phyloP scores from a whole-genome alignment of 2,329 filamentous ascomycete genomes.

The Trichothecium roseum region DNA sequence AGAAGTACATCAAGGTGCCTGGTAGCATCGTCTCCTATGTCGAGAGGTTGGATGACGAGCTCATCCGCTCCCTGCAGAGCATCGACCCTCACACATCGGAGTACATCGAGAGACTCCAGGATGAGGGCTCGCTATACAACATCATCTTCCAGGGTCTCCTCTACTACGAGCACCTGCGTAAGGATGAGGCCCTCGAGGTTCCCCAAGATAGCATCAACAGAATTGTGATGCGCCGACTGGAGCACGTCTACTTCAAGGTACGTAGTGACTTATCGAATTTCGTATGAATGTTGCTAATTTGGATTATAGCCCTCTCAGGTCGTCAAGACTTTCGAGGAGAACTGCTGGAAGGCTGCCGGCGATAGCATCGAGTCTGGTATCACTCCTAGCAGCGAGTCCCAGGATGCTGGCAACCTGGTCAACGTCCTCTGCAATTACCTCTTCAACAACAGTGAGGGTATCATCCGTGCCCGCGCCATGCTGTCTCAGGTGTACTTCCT shows the following conservation, averaged over 20 bases:
- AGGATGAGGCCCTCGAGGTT: constrained; percentile 58
- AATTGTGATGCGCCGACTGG: constrained; percentile 83
- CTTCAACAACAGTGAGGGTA: constrained; percentile 88
- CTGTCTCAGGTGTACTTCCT: constrained; percentile 98
- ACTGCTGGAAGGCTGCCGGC: constrained; percentile 77
- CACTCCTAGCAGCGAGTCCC: constrained; percentile 59
- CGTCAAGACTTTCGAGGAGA: constrained; percentile 86
- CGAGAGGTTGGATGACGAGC: constrained; percentile 92
- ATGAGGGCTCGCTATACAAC: constrained; percentile 85
- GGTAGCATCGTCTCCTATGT: constrained; percentile 92
- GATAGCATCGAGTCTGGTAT: constrained; percentile 63
- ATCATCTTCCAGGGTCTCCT: constrained; percentile 80
- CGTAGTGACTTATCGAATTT: constrained; percentile 8
- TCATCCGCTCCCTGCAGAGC: constrained; percentile 90
- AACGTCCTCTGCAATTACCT: constrained; percentile 89
- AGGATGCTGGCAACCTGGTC: constrained; percentile 67
- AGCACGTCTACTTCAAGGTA: constrained; percentile 98
- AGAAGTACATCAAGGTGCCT: constrained; percentile 81
- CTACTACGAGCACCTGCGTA: constrained; percentile 75
- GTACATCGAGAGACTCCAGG: constrained; percentile 89
- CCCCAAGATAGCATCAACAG: constrained; percentile 86
- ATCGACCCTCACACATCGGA: constrained; percentile 98
- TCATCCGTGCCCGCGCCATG: constrained; percentile 93
- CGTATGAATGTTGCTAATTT: constrained; percentile 5
- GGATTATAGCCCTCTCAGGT: constrained; percentile 68